These are phyloP conservation scores for Sphaceloma murrayae DNA, from an alignment of 2,329 filamentous ascomycete genomes.

Conservation along the genomic window DNA sequence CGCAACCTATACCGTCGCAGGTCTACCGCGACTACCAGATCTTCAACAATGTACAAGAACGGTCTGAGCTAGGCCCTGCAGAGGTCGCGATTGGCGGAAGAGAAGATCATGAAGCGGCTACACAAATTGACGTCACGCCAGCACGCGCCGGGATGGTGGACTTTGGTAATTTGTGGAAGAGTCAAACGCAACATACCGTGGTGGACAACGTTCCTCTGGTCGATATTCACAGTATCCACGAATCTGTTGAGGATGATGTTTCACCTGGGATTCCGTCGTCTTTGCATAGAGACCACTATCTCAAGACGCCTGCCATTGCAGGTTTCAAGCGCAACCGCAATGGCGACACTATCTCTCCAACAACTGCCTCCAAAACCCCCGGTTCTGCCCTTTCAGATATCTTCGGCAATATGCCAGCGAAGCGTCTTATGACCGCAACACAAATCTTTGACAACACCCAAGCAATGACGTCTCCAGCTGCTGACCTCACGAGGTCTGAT, in stretches of 20 bases:
- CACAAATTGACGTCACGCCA: conserved; percentile 14
- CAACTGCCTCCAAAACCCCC: conserved; percentile 35
- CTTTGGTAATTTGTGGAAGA: conserved; percentile 22
- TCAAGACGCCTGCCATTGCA: conserved; percentile 35
- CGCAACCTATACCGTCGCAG: conserved; percentile 39
- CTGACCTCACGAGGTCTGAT: conserved; percentile 33
- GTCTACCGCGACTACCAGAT: conserved; percentile 32
- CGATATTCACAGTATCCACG: conserved; percentile 16
- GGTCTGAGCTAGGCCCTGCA: no score
- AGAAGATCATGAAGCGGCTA: conserved; percentile 20
- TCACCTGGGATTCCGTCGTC: conserved; percentile 18
- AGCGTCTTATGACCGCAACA: conserved; percentile 34
- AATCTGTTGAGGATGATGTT: conserved; percentile 21
- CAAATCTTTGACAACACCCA: conserved; percentile 40
- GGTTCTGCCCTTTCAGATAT: conserved; percentile 30
- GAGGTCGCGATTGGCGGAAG: conserved; percentile 23
- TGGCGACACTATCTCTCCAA: conserved; percentile 35
- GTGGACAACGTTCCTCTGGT: conserved; percentile 19
- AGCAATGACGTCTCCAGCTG: conserved; percentile 35
- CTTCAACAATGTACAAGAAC: no score
- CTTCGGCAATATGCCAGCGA: conserved; percentile 29
- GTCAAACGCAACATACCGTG: conserved; percentile 17
- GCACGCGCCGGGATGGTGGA: conserved; percentile 27
- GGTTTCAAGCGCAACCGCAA: conserved; percentile 32
- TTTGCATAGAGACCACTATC: conserved; percentile 24